A percentile compares a stretch with the other conserved stretches of the same genome.
These are phyloP conservation scores for Acacia concinna DNA, from an alignment of 331 rosid genomes.

Conservation along the genomic window DNA sequence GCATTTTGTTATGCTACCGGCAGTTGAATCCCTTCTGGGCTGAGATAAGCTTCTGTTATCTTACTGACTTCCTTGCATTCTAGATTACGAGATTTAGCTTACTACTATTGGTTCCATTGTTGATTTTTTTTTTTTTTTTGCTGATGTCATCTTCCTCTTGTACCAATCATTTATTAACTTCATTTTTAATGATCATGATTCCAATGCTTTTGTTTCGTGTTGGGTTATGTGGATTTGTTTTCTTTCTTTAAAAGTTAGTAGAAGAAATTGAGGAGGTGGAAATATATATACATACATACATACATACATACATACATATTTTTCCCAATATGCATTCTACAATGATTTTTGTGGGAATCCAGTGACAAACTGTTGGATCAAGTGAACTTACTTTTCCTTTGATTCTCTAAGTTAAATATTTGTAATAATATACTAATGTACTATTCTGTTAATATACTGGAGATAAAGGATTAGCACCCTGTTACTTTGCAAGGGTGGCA, in stretches of 20 bases:
- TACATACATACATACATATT: no score
- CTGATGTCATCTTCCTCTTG: neutral
- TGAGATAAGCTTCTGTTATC: neutral
- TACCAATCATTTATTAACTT: constrained; percentile 17
- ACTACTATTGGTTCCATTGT: neutral
- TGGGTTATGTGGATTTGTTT: neutral
- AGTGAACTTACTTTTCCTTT: constrained; percentile 10
- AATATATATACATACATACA: no score
- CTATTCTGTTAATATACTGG: neutral
- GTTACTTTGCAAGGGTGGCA: constrained; percentile 3
- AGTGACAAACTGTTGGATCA: neutral
- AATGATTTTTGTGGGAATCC: neutral
- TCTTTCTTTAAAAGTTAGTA: neutral
- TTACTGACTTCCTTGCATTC: neutral
- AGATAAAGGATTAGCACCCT: constrained; percentile 3
- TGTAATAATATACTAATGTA: neutral
- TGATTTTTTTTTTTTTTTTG: constrained; percentile 6
- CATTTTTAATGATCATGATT: constrained; percentile 14
- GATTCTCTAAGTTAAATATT: constrained; percentile 1
- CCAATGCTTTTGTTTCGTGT: neutral
- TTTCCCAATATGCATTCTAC: neutral
- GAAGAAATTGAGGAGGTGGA: neutral
- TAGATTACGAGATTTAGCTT: neutral
- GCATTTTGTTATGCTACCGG: constrained; percentile 2
- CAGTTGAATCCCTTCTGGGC: neutral